Conservation (phyloP, 345 rosid species). For the Turritis glabra region DNA sequence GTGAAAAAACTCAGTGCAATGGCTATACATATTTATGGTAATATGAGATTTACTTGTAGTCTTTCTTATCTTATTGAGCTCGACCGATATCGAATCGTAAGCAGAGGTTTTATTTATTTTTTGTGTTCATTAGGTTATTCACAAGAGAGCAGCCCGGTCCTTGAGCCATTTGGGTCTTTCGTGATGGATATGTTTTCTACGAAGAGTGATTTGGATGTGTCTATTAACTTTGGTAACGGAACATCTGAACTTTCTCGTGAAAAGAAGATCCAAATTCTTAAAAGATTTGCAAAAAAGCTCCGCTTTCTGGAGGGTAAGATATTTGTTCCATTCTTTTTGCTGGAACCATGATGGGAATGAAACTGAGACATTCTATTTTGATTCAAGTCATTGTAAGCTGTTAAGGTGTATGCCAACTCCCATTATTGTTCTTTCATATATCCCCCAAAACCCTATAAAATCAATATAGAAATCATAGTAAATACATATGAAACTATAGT, state of each 20-base stretch:
- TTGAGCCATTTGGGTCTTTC: conserved; percentile 56
- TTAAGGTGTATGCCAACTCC: not conserved
- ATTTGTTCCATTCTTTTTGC: not conserved
- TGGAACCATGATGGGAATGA: not conserved
- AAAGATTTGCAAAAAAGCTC: conserved; percentile 42
- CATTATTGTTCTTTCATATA: too few relatives aligned
- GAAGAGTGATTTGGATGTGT: conserved; percentile 54
- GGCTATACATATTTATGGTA: conserved; percentile 52
- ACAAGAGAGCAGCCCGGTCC: conserved; percentile 36
- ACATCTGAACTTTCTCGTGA: conserved; percentile 38
- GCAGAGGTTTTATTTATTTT: not conserved
- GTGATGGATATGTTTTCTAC: conserved; percentile 50
- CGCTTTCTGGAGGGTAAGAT: conserved; percentile 41
- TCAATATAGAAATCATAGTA: not conserved
- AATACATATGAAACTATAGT: not conserved
- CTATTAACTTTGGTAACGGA: conserved; percentile 42
- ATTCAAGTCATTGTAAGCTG: not conserved
- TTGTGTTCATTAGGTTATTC: conserved; percentile 38
- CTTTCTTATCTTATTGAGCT: not conserved
- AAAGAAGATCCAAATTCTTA: conserved; percentile 43
- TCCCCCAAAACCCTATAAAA: not conserved
- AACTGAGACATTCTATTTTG: not conserved
- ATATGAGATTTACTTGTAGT: not conserved
- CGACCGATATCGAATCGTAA: not conserved
- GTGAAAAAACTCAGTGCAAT: conserved; percentile 45